These are phyloP conservation scores for Pholiota conissans DNA, from an alignment of 768 basidiomycete genomes.

Conservation along the genomic window DNA sequence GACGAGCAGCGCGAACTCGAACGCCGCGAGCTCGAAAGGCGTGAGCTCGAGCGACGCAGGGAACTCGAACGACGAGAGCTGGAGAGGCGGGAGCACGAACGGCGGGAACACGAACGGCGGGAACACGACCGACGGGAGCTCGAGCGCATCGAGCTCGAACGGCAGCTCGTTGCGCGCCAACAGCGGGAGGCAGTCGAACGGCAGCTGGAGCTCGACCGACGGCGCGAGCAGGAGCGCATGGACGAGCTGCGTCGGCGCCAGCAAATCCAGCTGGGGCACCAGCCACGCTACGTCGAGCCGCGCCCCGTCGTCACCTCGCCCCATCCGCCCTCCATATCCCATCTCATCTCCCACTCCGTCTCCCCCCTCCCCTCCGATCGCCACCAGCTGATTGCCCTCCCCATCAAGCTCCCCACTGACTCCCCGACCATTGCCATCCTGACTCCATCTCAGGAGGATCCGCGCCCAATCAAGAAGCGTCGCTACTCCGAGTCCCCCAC, in stretches of 20 bases:
- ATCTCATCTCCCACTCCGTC: conserved; percentile 20
- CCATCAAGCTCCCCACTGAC: conserved; percentile 16
- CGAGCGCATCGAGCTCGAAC: conserved; percentile 1
- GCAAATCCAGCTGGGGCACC: conserved; percentile 2
- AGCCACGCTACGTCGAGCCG: conserved; percentile 18
- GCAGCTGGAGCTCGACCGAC: conserved; percentile 14
- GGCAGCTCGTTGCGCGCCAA: conserved; percentile 3
- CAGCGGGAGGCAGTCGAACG: conserved; percentile 12
- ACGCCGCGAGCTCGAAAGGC: conserved; percentile 10
- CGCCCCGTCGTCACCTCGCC: conserved; percentile 12
- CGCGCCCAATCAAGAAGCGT: conserved; percentile 39
- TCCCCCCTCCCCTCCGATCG: conserved; percentile 21
- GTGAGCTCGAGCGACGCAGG: conserved; percentile 7
- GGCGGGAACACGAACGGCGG: conserved; percentile 2
- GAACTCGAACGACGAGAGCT: conserved; percentile 7
- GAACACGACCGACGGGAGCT: conserved; percentile 7
- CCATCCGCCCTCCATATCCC: conserved; percentile 21
- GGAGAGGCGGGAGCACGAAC: conserved; percentile 9
- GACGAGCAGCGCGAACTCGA: conserved; percentile 5
- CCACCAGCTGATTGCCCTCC: conserved; percentile 14
- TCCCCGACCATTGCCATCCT: conserved; percentile 15
- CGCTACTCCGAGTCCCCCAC: conserved; percentile 43
- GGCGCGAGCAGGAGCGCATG: conserved; percentile 18
- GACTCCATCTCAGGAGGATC: conserved; percentile 17
- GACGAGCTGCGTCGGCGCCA: conserved; percentile 10